Base-by-base conservation (phyloP, 2,329 filamentous ascomycete species). In the Aspergillus amoenus region DNA sequence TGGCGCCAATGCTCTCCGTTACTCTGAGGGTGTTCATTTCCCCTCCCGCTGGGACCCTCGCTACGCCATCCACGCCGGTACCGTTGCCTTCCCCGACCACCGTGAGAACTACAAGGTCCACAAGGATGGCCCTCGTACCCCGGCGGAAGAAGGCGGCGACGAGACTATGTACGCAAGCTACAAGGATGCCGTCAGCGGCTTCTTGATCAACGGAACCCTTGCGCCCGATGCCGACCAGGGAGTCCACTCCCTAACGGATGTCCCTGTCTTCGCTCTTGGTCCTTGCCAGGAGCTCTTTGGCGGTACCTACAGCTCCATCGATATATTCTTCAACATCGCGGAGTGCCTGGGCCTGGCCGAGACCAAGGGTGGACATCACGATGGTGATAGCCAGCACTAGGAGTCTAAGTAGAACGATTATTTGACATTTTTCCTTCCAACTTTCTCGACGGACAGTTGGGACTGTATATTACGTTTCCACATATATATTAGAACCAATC, bases 11-110 rank as follows among this genome's bases (percentile, higher is more conserved):
- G 77, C 80, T 57, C 73, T 85, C 6, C 76, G 76, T 56, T 93
- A 93, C 79, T 82, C 82, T 65, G 89, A 89, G 21, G 88, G 88
- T 51, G 81, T 84, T 64, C 84, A 89, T 77, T 95, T 94, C 81
- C 91, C 91, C 18, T 80, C 84, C 61, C 91, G 91, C 79, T 94
- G 91, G 90, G 88, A 91, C 70, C 91, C 91, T 13, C 84, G 91
- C 32, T 94, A 93, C 76, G 88, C 89, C 57, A 84, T 95, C 50
- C 90, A 89, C 55, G 82, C 86, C 41, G 91, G 91, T 51, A 74
- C 91, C 34, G 84, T 81, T 48, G 89, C 89, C 32, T 82, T 83
- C 68, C 91, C 91, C 0, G 91, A 95, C 72, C 85, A 82, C 66
- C 82, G 89, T 21, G 91, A 95, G 79, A 83, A 89, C 76, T 95